A percentile compares a stretch with the other conserved stretches of the same genome.
Conservation (phyloP, 2,329 filamentous ascomycete genomes). For the Cytospora mali region DNA sequence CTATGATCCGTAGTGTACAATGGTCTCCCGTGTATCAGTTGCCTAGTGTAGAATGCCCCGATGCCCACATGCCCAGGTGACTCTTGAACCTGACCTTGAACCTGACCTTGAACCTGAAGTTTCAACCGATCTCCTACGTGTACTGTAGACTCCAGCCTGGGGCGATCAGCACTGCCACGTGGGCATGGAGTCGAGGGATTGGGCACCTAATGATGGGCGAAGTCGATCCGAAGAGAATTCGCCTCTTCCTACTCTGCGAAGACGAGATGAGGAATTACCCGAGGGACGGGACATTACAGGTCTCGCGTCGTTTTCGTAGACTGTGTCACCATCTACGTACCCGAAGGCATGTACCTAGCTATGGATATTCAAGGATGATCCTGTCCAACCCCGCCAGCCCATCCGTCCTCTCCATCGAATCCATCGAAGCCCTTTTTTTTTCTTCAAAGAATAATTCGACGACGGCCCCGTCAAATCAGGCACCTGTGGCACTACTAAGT, state of each 20-base stretch:
- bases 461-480: neutral
- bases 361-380: slow-evolving; percentile 12
- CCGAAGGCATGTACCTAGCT: neutral
- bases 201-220: slow-evolving; percentile 10
- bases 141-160: no score
- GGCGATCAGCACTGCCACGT: slow-evolving; percentile 12
- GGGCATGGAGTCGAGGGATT: neutral
- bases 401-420: slow-evolving; percentile 11
- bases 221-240: slow-evolving; percentile 1
- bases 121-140: slow-evolving; percentile 1
- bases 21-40: no score
- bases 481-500: slow-evolving; percentile 1
- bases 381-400: slow-evolving; percentile 7
- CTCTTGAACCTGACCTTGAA: neutral
- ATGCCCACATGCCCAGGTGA: neutral
- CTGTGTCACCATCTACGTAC: slow-evolving; percentile 1
- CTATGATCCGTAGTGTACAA: no score
- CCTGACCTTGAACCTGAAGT: neutral
- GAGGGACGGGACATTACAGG: neutral
- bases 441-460: slow-evolving; percentile 7
- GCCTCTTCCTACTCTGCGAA: slow-evolving; percentile 3
- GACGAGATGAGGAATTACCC: neutral
- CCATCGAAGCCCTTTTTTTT: no score
- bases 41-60: no score
- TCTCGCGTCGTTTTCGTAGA: neutral